A percentile compares a stretch with the other conserved stretches of the same genome.
Evolutionary conservation across 495 filamentous ascomycete species (phyloP).

Genomic region (Xylaria nigripes): DNA sequence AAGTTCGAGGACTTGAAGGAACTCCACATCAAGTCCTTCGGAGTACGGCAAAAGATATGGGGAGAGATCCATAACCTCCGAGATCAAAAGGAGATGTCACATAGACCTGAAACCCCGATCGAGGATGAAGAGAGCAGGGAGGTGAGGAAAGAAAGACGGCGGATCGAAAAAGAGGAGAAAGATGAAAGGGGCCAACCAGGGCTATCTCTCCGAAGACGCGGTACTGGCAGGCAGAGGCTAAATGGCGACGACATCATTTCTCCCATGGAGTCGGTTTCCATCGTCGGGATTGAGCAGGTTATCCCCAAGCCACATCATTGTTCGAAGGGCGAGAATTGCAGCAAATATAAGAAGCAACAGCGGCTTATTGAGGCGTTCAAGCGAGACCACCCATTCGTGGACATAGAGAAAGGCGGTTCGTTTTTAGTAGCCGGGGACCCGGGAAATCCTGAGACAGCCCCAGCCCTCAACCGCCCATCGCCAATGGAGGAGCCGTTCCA

Average conservation of each 20-base stretch:
- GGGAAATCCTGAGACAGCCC: constrained; percentile 58
- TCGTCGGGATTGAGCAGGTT: constrained; percentile 84
- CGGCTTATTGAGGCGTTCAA: constrained; percentile 57
- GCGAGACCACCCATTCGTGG: constrained; percentile 57
- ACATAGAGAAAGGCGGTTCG: constrained; percentile 48
- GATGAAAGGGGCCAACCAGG: constrained; percentile 21
- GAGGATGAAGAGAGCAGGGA: constrained; percentile 43
- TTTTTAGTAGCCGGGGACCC: constrained; percentile 62
- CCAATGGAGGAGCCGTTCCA: constrained; percentile 37
- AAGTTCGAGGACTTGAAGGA: constrained; percentile 91
- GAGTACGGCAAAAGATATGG: constrained; percentile 80
- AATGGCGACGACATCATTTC: constrained; percentile 56
- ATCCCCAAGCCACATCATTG: constrained; percentile 79
- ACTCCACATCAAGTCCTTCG: constrained; percentile 86
- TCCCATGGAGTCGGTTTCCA: constrained; percentile 76
- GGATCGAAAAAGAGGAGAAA: constrained; percentile 24
- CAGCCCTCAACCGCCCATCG: constrained; percentile 32
- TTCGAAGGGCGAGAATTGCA: constrained; percentile 82
- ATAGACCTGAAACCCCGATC: constrained; percentile 47
- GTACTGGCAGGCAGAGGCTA: constrained; percentile 33
- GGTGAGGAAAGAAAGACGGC: constrained; percentile 33
- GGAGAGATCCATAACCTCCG: constrained; percentile 67
- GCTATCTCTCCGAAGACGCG: constrained; percentile 21
- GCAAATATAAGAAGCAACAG: constrained; percentile 69
- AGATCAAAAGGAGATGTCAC: constrained; percentile 45